Percentiles rank a stretch among this genome's conserved stretches.
Evolutionary conservation across 352 stramenopile species (phyloP).

Genomic region (Pythium monospermum): DNA sequence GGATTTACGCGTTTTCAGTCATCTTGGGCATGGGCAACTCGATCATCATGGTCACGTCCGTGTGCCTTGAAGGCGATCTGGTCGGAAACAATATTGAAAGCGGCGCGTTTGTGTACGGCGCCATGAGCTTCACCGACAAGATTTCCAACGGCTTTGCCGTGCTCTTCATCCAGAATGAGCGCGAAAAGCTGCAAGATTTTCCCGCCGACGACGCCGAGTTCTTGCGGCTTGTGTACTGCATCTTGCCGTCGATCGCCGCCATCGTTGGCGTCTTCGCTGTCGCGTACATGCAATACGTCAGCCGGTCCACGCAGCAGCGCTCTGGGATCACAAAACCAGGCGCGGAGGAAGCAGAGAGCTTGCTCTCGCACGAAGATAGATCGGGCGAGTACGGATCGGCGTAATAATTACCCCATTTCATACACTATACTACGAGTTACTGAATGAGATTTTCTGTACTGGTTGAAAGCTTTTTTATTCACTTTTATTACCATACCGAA

Average conservation of each 20-base stretch:
- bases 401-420: too few relatives aligned
- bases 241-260: slow-evolving; percentile 56
- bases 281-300: slow-evolving; percentile 73
- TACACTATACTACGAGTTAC: too few relatives aligned
- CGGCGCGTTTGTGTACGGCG: slow-evolving; percentile 81
- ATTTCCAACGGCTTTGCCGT: slow-evolving; percentile 82
- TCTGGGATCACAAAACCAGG: slow-evolving; percentile 11
- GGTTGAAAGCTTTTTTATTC: too few relatives aligned
- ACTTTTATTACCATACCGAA: too few relatives aligned
- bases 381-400: slow-evolving; percentile 18
- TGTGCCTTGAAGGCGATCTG: slow-evolving; percentile 77
- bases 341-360: slow-evolving; percentile 26
- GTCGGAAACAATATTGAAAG: slow-evolving; percentile 80
- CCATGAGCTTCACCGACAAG: slow-evolving; percentile 87
- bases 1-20: slow-evolving; percentile 69
- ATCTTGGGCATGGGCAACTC: slow-evolving; percentile 81
- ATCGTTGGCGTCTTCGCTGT: slow-evolving; percentile 56
- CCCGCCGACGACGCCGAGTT: slow-evolving; percentile 59
- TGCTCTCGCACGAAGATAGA: slow-evolving; percentile 18
- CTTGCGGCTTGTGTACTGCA: slow-evolving; percentile 69
- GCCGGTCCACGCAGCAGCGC: slow-evolving; percentile 26
- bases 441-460: too few relatives aligned
- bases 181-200: slow-evolving; percentile 57
- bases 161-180: slow-evolving; percentile 77
- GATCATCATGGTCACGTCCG: slow-evolving; percentile 85